Conservation (phyloP, 345 rosid genomes). For the Ailanthus altissimus region DNA sequence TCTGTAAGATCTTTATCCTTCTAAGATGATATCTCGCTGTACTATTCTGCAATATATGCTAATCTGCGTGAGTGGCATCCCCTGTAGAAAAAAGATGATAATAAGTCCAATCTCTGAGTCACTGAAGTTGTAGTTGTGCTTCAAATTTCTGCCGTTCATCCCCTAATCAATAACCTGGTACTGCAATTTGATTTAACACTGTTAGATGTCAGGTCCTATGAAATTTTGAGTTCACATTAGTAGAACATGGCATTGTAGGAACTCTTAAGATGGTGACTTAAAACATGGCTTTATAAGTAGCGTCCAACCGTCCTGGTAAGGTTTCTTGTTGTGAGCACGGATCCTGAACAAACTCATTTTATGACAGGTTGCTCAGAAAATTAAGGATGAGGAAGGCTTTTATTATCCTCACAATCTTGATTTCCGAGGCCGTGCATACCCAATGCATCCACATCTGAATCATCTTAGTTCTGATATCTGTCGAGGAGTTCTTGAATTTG, state of each 20-base stretch:
- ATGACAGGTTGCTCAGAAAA: constrained; percentile 84
- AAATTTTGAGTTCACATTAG: not conserved
- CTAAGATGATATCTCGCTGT: not conserved
- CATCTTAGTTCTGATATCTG: constrained; percentile 95
- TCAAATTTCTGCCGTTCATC: not conserved
- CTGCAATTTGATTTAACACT: constrained; percentile 6
- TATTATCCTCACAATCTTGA: constrained; percentile 98
- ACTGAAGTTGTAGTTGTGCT: not conserved
- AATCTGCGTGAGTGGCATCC: not conserved
- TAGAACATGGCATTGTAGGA: not conserved
- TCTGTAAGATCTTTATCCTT: constrained; percentile 57
- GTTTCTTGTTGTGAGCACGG: constrained; percentile 23
- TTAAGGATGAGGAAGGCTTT: constrained; percentile 95
- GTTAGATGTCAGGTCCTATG: constrained; percentile 7
- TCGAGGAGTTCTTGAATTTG: constrained; percentile 95
- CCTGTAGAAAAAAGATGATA: not conserved
- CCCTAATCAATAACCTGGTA: not conserved
- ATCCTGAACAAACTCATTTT: constrained; percentile 27
- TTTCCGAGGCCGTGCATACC: constrained; percentile 97
- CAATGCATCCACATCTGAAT: constrained; percentile 96
- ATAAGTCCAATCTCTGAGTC: not conserved
- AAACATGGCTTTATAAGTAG: constrained; percentile 3
- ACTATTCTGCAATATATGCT: not conserved
- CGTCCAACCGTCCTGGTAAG: not conserved
- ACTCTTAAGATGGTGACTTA: not conserved